phyloP scores from a whole-genome alignment of 805 yeast genomes.

The Candida vartiovaarae region DNA sequence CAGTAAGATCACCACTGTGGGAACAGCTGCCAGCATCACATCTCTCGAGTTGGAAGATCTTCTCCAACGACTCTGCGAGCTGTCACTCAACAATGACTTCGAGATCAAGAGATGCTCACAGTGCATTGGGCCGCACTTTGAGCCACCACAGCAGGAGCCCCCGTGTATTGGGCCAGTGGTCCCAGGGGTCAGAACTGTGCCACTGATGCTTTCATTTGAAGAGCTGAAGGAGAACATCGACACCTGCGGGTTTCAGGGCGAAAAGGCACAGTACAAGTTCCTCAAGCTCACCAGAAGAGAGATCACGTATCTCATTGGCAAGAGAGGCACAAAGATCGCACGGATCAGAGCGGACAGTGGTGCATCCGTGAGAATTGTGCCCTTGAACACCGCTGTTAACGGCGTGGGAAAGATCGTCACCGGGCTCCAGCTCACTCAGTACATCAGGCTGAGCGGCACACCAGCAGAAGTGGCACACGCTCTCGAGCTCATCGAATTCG shows the following conservation, averaged over 20 bases:
- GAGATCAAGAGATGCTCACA: not conserved
- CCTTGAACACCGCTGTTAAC: constrained; percentile 17
- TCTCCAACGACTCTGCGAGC: not conserved
- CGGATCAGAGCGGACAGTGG: constrained; percentile 27
- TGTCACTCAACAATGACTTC: not conserved
- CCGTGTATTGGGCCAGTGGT: too few species aligned
- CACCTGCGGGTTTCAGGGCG: too few species aligned
- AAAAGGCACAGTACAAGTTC: constrained; percentile 1
- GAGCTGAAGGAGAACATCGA: too few species aligned
- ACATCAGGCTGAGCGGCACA: constrained; percentile 27
- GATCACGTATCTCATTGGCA: constrained; percentile 37
- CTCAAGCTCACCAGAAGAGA: constrained; percentile 26
- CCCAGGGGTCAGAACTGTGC: too few species aligned
- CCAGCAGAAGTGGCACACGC: constrained; percentile 22
- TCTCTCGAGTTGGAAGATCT: not conserved
- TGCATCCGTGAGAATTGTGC: constrained; percentile 35
- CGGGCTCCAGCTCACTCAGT: constrained; percentile 18
- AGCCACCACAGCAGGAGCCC: too few species aligned
- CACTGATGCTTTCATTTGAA: too few species aligned
- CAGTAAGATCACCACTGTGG: too few species aligned
- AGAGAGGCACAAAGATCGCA: constrained; percentile 33
- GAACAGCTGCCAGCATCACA: not conserved
- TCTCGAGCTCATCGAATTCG: constrained; percentile 21
- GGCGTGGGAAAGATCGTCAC: constrained; percentile 9
- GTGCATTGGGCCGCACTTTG: not conserved